Base-by-base conservation (phyloP, 2,329 filamentous ascomycete genomes). In the Cordyceps tenuipes region DNA sequence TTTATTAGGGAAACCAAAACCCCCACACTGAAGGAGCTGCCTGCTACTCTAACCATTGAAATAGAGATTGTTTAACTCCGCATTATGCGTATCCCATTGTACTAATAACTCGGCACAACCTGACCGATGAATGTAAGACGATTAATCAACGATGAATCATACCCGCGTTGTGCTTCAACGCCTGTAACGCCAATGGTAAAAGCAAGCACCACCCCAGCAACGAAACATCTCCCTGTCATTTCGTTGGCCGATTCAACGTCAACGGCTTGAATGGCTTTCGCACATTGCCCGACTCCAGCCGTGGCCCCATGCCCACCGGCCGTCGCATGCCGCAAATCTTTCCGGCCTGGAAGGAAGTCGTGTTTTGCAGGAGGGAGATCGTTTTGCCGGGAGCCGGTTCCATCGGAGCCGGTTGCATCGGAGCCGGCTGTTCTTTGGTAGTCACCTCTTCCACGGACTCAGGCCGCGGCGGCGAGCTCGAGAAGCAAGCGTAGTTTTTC, bases 251-350 rank as follows among this genome's bases (percentile, higher is more conserved):
- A 61, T 77, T 79, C 21, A 83, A 78, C 12, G 80, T 83, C 64
- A 83, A 71, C 48, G 79, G 79, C 69, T 82, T 83, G 61, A 84
- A 85, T 6, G 82, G 82, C 66, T 78, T 82, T 59, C 75, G 74
- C 53, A 83, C 67, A 64, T 75, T 75, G 54, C 81, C 77, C 67
- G 84, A 76, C 0, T 78, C 76, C 47, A 78, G 73, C 36, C 80
- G 75, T 0, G 76, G 73, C 3, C 75, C 76, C 44, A 82, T 64
- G 0, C 75, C 74, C 1, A 73, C 71, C 3, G 79, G 77, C 59
- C 77, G 74, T 65, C 77, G 76, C 55, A 81, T 68, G 46, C 74
- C 68, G 13, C 43, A 69, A 19, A 73, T 63, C 64, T 69, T 72
- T 15, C 68, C 65, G n/a, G 72, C 68, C 46, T 73, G 72, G 61